A percentile compares a stretch with the other conserved stretches of the same genome.
These are phyloP conservation scores for Eucalyptus curtisii DNA, from an alignment of 345 rosid species.

Conservation along the genomic window DNA sequence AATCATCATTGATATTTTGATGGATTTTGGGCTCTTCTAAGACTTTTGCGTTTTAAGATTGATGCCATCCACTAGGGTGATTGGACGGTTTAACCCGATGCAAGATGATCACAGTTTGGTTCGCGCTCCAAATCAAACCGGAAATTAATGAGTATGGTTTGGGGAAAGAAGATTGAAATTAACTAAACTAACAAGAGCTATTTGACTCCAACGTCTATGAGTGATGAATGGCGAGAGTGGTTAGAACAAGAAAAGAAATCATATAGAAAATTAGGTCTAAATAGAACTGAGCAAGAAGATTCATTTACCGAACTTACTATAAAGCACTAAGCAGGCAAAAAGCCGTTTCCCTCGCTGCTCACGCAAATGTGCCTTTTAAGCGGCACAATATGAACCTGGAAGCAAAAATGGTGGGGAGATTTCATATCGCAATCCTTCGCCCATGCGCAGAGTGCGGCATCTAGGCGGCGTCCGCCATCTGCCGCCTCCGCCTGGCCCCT, in stretches of 20 bases:
- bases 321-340: not conserved
- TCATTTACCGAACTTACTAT: not conserved
- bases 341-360: not conserved
- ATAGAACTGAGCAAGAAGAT: not conserved
- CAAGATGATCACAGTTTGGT: not conserved
- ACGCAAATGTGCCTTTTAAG: not conserved
- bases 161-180: not conserved
- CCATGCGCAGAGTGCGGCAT: not conserved
- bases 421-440: not conserved
- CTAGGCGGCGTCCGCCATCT: accelerated
- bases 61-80: not conserved
- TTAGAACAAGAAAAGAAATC: not conserved
- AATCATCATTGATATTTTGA: not conserved
- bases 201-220: not conserved
- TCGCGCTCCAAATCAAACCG: not conserved
- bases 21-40: not conserved
- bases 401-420: no score
- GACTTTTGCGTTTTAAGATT: not conserved
- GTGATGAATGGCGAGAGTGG: no score
- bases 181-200: not conserved
- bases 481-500: not conserved
- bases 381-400: no score
- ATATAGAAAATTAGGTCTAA: not conserved
- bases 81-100: not conserved
- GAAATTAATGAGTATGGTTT: not conserved